Evolutionary conservation across 352 stramenopile genomes (phyloP), one percentile per base, ranked within the genome.

Genomic region (Phytophthora macrochlamydospora): DNA sequence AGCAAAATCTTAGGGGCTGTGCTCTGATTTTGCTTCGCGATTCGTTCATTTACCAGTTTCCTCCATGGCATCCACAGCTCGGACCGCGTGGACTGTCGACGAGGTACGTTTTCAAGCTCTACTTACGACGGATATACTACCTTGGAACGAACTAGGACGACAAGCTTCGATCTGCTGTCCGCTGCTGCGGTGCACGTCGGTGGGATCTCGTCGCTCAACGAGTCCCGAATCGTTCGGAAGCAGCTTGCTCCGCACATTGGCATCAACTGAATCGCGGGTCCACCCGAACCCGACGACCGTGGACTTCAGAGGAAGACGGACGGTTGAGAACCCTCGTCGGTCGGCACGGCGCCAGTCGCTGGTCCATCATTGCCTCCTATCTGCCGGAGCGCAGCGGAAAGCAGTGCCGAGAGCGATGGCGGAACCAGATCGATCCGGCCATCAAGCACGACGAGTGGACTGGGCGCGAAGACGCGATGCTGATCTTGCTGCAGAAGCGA

Each of bases 341-440:
- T 1, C 43, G 56, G 18, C 76, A 91, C 35, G 81, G 84, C 9
- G 43, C 58, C 0, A 71, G 71, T 12, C 77, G 78, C 32, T 95
- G 87, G 87, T 49, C 75, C 1, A 61, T 92, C 2, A 75, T 90
- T 38, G 77, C 87, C 7, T 85, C 78, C 1, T 71, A 83, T 42
- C 51, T 95, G n/a, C 69, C 68, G 3, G 81, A 75, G 14, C 78
- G 87, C 2, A 92, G 63, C 18, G 76, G 79, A 1, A 94, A 94
- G 45, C 87, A 95, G 53, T 94, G 83, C 28, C 78, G 87, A 4
- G 86, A 93, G 30, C 62, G 84, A 3, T 84, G 71, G 73, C 54
- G 63, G 12, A 69, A 78, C 9, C 73, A 76, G 8, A 33, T 87
- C 13, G 60, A 86, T 33, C 75, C 77, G n/a, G 46, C 61, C 2